Conservation (phyloP, 78 protist genomes). For the Dictyostelium capitatum region DNA sequence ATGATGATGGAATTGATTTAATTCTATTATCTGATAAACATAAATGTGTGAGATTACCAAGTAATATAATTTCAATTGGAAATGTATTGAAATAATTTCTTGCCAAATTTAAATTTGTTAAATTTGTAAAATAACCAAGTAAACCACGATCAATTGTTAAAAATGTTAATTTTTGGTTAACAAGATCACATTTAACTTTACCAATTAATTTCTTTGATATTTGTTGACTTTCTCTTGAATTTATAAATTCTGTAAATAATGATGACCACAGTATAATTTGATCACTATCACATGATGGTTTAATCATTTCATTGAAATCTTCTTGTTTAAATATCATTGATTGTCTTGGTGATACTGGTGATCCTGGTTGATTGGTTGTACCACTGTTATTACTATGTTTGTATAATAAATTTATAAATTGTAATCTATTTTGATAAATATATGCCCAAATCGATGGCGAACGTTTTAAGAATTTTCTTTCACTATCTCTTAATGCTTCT, state of each 20-base stretch:
- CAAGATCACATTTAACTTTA: slow-evolving; percentile 27
- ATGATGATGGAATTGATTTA: slow-evolving; percentile 29
- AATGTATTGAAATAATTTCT: slow-evolving; percentile 49
- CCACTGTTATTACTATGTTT: background rate
- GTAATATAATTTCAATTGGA: slow-evolving; percentile 46
- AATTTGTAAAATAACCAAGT: background rate
- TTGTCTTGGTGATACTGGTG: slow-evolving; percentile 24
- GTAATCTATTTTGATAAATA: slow-evolving; percentile 1
- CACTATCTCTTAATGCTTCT: slow-evolving; percentile 41
- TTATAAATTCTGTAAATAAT: slow-evolving; percentile 45
- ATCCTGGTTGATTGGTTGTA: background rate
- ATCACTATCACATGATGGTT: slow-evolving; percentile 37
- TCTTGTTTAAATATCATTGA: slow-evolving; percentile 20
- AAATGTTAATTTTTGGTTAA: slow-evolving; percentile 27
- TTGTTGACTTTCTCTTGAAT: slow-evolving; percentile 27
- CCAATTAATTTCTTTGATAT: slow-evolving; percentile 46
- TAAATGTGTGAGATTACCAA: slow-evolving; percentile 11
- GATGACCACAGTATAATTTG: slow-evolving; percentile 57
- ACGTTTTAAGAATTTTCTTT: slow-evolving; percentile 14
- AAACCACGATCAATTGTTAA: slow-evolving; percentile 6
- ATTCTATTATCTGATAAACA: slow-evolving; percentile 50
- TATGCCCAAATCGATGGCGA: slow-evolving; percentile 57
- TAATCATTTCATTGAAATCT: slow-evolving; percentile 13
- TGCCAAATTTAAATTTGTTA: slow-evolving; percentile 28
- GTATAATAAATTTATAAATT: slow-evolving; percentile 1